Conservation (phyloP, 257 asterid species). For the Gentiana straminea region DNA sequence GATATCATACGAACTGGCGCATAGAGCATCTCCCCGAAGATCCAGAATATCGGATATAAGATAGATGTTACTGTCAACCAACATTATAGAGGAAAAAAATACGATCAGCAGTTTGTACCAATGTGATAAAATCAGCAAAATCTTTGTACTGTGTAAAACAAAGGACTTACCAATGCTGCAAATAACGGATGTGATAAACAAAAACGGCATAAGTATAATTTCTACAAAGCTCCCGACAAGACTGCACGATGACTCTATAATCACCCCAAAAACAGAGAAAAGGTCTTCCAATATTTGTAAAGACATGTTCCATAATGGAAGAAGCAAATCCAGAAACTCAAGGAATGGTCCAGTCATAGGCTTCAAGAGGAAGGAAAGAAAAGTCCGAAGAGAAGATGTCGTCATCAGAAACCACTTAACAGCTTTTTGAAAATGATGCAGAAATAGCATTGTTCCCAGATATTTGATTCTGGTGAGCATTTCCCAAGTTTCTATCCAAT, state of each 20-base stretch:
- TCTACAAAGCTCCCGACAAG: slow-evolving; percentile 46
- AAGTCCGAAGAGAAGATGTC: slow-evolving; percentile 50
- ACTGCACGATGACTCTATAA: slow-evolving; percentile 45
- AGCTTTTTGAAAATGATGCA: slow-evolving; percentile 91
- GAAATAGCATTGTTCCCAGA: slow-evolving; percentile 95
- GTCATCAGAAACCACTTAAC: slow-evolving; percentile 66
- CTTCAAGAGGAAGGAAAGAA: slow-evolving; percentile 35
- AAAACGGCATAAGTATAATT: slow-evolving; percentile 61
- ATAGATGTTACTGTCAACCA: slow-evolving; percentile 53
- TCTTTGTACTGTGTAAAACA: neutral
- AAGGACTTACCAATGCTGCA: slow-evolving; percentile 59
- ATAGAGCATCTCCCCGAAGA: slow-evolving; percentile 56
- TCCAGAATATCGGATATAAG: slow-evolving; percentile 68
- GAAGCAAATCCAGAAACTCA: slow-evolving; percentile 49
- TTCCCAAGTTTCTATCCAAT: slow-evolving; percentile 95
- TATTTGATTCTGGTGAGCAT: slow-evolving; percentile 85
- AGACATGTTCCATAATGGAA: slow-evolving; percentile 58
- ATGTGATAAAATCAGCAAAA: neutral
- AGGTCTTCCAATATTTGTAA: slow-evolving; percentile 39
- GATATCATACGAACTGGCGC: slow-evolving; percentile 69
- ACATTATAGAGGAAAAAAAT: slow-evolving; percentile 7
- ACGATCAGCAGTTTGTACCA: slow-evolving; percentile 4
- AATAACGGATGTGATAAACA: slow-evolving; percentile 35
- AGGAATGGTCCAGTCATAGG: slow-evolving; percentile 66
- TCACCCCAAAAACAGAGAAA: slow-evolving; percentile 61